Evolutionary conservation across 2,329 filamentous ascomycete species (phyloP), one percentile per base, ranked within the genome.

Genomic region (Trichoderma sp.): DNA sequence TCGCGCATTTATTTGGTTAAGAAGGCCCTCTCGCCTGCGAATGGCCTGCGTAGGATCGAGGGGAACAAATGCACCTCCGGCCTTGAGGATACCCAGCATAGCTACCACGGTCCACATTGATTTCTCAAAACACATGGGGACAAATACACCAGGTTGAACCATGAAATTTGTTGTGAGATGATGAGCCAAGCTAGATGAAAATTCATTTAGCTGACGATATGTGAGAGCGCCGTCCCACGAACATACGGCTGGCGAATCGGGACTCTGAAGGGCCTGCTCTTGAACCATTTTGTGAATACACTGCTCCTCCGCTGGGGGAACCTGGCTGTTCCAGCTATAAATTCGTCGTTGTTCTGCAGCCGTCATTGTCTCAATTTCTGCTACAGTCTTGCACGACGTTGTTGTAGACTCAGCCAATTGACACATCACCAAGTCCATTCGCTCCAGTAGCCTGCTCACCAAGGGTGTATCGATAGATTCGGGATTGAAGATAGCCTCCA

Each of bases 81-180:
- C 78, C 67, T 82, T 83, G 24, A 84, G 69, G 0, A 83, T 78
- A 4, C 75, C 81, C 9, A 84, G 74, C 72, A 83, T 79, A 0
- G 80, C 80, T 3, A 83, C 79, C 11, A 78, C 62, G 0, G 78
- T 78, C 81, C 80, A 84, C 53, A 76, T 78, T 3, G 82, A 83
- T 74, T 84, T 84, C 33, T 83, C 81, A 67, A 84, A 83, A 41
- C 79, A 81, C 18, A 84, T 75, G 1, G 81, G 81, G 11, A 83
- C 79, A 6, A 81, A 21, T 31, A 75, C 35, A 38, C 35, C 35
- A 38, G 35, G 35, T 16, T 38, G 35, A 38, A 38, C 35, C 35
- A 14, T 38, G 35, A 38, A 38, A 38, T 38, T 38, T 38, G 35
- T 38, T 38, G 14, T 38, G 35, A 38, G 35, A 38, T 38, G 35